Evolutionary conservation across 2,329 filamentous ascomycete species (phyloP).

Genomic region (Trichophyton verrucosum): DNA sequence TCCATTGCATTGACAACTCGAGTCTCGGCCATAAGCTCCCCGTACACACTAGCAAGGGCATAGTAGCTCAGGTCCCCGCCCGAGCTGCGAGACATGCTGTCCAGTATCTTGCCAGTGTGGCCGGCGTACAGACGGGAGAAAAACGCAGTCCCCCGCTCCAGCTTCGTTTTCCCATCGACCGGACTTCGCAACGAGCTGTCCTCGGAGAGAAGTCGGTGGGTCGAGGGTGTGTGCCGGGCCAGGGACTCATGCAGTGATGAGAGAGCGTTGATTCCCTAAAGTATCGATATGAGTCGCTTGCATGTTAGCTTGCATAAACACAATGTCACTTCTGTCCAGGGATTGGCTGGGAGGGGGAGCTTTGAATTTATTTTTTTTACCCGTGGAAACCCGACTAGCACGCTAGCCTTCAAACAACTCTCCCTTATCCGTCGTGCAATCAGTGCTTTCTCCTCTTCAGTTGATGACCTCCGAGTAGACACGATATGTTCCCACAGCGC

Average conservation of each 20-base stretch:
- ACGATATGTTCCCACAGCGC: constrained; percentile 18
- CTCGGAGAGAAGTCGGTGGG: constrained; percentile 10
- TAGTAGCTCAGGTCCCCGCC: constrained; percentile 20
- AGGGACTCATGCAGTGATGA: constrained; percentile 17
- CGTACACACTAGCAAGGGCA: constrained; percentile 20
- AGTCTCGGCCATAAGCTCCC: constrained; percentile 19
- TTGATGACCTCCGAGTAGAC: not conserved
- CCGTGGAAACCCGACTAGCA: constrained; percentile 20
- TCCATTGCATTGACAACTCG: constrained; percentile 17
- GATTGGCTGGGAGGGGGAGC: not conserved
- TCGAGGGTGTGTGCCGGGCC: constrained; percentile 10
- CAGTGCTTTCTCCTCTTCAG: constrained; percentile 9
- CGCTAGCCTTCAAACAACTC: constrained; percentile 20
- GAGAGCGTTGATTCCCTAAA: constrained; percentile 19
- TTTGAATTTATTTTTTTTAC: constrained; percentile 10
- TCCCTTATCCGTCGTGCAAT: constrained; percentile 18
- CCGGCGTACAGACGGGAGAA: constrained; percentile 20
- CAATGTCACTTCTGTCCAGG: not conserved
- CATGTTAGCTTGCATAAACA: not conserved
- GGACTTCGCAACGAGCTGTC: constrained; percentile 16
- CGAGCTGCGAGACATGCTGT: constrained; percentile 17
- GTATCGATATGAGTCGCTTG: too few species aligned
- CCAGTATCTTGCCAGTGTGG: constrained; percentile 18
- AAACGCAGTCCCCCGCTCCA: constrained; percentile 18
- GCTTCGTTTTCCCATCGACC: constrained; percentile 12